Conservation (phyloP, 805 yeast species). For the Spathaspora gorwiae region DNA sequence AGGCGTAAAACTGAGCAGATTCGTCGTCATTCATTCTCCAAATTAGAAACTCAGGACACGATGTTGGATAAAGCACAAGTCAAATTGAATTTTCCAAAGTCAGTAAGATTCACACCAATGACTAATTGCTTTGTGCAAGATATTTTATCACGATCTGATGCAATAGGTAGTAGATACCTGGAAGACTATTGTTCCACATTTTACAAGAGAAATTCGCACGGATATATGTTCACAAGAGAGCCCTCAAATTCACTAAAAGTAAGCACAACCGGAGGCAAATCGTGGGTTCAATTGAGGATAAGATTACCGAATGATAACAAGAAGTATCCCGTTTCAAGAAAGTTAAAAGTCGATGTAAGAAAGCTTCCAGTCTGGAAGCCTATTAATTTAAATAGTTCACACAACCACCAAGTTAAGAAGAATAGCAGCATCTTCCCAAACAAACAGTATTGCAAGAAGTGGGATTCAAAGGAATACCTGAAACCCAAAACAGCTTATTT, state of each 20-base stretch:
- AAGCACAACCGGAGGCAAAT: conserved; percentile 18
- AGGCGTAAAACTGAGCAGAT: not conserved
- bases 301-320: conserved; percentile 9
- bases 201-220: conserved; percentile 27
- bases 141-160: not conserved
- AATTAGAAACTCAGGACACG: not conserved
- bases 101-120: not conserved
- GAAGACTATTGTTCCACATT: conserved; percentile 29
- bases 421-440: not conserved
- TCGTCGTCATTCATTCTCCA: not conserved
- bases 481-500: conserved; percentile 7
- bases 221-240: conserved; percentile 34
- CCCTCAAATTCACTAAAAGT: conserved; percentile 24
- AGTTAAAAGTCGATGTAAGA: conserved; percentile 22
- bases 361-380: conserved; percentile 25
- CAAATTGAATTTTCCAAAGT: not conserved
- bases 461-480: not conserved
- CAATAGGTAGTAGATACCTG: conserved; percentile 6
- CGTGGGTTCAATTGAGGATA: conserved; percentile 23
- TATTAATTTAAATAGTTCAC: conserved; percentile 5
- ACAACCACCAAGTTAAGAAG: not conserved
- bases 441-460: not conserved
- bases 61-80: not conserved
- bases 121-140: conserved; percentile 1
- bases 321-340: conserved; percentile 2